Conservation (phyloP, 169 alveolate species). For the Cryptosporidium sp. region DNA sequence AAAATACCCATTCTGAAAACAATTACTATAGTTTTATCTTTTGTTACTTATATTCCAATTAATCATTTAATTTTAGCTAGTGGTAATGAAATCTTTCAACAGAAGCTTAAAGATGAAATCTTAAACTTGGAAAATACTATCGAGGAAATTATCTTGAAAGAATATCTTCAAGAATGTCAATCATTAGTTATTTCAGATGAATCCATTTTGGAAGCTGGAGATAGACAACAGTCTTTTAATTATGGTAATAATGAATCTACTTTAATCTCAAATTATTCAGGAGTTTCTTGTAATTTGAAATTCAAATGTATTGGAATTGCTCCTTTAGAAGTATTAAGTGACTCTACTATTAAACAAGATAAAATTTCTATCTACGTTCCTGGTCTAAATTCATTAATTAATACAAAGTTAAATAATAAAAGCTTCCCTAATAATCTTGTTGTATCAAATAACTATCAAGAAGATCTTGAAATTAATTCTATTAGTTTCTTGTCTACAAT, state of each 20-base stretch:
- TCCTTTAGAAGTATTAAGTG: conserved; percentile 3
- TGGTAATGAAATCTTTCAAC: neutral
- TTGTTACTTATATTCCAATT: conserved; percentile 21
- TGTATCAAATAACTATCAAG: neutral
- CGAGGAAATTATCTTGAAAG: conserved; percentile 5
- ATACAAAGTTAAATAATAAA: neutral
- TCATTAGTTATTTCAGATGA: conserved; percentile 20
- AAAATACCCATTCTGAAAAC: conserved; percentile 33
- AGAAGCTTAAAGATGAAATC: conserved; percentile 9
- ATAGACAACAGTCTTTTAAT: too few species aligned
- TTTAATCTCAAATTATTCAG: conserved; percentile 47
- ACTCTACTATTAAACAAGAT: neutral
- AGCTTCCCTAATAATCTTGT: conserved; percentile 41
- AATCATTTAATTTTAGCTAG: neutral
- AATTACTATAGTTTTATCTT: conserved; percentile 24
- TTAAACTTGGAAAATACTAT: neutral
- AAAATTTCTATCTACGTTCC: conserved; percentile 13
- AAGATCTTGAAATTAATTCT: neutral
- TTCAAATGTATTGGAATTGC: conserved; percentile 60
- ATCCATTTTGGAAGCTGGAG: neutral
- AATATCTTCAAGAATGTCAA: neutral
- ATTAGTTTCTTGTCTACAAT: conserved; percentile 22
- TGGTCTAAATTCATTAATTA: conserved; percentile 28
- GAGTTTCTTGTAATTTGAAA: conserved; percentile 30
- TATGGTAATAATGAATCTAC: neutral